Conservation (phyloP, 345 rosid genomes). For the Pistacia integerrima region DNA sequence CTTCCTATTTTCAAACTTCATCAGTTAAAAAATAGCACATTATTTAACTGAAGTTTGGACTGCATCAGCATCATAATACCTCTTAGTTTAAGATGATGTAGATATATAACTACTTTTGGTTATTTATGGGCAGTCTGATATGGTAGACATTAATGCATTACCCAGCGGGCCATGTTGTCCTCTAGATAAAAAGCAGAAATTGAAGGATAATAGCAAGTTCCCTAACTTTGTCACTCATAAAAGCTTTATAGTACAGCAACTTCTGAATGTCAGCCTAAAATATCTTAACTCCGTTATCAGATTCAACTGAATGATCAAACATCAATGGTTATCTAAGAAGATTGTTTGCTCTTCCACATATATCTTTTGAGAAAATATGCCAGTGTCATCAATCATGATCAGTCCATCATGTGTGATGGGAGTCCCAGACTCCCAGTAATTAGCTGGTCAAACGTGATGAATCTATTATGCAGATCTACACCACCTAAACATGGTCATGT, state of each 20-base stretch:
- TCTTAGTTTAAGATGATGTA: not conserved
- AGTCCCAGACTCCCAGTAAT: not conserved
- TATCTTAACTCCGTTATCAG: not conserved
- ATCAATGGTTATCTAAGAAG: not conserved
- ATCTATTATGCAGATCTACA: not conserved
- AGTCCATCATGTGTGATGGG: not conserved
- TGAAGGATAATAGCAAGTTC: not conserved
- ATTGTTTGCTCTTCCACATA: not conserved
- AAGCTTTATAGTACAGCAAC: too few species aligned
- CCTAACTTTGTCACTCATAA: not conserved
- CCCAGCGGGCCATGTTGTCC: conserved; percentile 7
- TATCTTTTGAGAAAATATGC: not conserved
- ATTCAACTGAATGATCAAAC: conserved; percentile 1
- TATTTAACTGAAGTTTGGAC: not conserved
- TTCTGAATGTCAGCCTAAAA: not conserved
- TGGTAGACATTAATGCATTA: not conserved
- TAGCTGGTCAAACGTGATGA: not conserved
- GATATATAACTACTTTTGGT: not conserved
- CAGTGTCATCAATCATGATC: not conserved
- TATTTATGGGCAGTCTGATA: not conserved
- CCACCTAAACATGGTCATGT: too few species aligned
- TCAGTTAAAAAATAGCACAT: too few species aligned
- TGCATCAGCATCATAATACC: not conserved
- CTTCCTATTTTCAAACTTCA: not conserved
- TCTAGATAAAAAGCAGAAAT: not conserved